A percentile compares a stretch with the other conserved stretches of the same genome.
These are phyloP conservation scores for Trifolium pratense DNA, from an alignment of 306 rosid species.

Conservation along the genomic window DNA sequence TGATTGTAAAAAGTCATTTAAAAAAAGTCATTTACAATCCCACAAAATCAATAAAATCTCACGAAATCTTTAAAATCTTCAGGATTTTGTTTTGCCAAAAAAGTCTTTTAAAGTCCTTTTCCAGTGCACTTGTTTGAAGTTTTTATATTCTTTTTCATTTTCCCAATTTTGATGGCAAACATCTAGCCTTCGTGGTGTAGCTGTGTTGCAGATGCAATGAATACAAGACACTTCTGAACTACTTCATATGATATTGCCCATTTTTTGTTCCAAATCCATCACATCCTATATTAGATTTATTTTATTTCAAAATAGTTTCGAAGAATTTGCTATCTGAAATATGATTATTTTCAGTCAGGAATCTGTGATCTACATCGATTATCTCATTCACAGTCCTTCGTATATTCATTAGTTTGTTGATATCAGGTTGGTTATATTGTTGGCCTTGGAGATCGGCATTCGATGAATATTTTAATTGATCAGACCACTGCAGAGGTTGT, in stretches of 20 bases:
- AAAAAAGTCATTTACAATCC: too few relatives aligned
- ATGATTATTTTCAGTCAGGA: conserved; percentile 6
- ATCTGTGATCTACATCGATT: conserved; percentile 10
- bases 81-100: too few relatives aligned
- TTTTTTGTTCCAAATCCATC: conserved; percentile 24
- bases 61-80: too few relatives aligned
- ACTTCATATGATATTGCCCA: conserved; percentile 1
- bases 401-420: conserved; percentile 22
- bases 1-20: too few relatives aligned
- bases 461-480: conserved; percentile 91
- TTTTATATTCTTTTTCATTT: conserved; percentile 16
- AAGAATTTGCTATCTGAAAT: conserved; percentile 20
- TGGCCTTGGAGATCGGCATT: conserved; percentile 93
- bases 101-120: too few relatives aligned
- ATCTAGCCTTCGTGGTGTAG: conserved; percentile 4
- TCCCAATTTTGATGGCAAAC: conserved; percentile 22
- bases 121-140: conserved; percentile 18
- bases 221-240: conserved; percentile 16
- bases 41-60: too few relatives aligned
- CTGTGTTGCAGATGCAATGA: conserved; percentile 15
- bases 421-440: conserved; percentile 89
- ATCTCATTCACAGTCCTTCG: conserved; percentile 29
- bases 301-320: conserved; percentile 14
- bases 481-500: conserved; percentile 93
- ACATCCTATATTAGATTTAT: conserved; percentile 9